These are phyloP conservation scores for Camelina laxa DNA, from an alignment of 345 rosid species.

Conservation along the genomic window DNA sequence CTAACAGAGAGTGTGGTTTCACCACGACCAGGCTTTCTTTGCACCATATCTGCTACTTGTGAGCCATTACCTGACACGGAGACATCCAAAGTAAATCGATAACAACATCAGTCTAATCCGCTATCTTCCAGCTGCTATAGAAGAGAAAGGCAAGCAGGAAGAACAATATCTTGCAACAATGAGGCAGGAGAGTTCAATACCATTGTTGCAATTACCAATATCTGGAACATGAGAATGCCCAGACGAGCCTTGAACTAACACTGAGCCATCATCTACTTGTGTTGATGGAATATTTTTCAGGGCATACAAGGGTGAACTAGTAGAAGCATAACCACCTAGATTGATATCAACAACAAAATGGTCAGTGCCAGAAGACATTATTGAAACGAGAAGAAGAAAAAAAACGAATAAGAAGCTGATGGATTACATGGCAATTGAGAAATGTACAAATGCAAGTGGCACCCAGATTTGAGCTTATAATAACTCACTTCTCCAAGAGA, in stretches of 20 bases:
- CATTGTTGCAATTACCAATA: slow-evolving; percentile 34
- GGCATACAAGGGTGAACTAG: slow-evolving; percentile 45
- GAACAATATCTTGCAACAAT: background rate
- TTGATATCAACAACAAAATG: slow-evolving; percentile 2
- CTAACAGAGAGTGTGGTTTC: slow-evolving; percentile 85
- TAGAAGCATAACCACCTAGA: slow-evolving; percentile 75
- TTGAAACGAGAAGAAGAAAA: background rate
- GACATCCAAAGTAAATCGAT: background rate
- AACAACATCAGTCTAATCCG: slow-evolving; percentile 8
- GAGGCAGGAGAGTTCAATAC: background rate
- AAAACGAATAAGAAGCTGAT: slow-evolving; percentile 19
- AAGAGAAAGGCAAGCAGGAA: background rate
- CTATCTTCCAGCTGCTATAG: slow-evolving; percentile 13
- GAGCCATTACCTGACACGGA: slow-evolving; percentile 49
- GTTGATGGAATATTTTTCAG: slow-evolving; percentile 44
- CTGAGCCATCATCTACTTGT: slow-evolving; percentile 26
- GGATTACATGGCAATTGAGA: slow-evolving; percentile 92
- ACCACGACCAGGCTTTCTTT: slow-evolving; percentile 97
- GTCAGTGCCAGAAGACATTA: background rate
- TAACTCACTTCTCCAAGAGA: slow-evolving; percentile 39
- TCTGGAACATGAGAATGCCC: slow-evolving; percentile 29
- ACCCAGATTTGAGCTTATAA: slow-evolving; percentile 61
- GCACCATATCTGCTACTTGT: slow-evolving; percentile 58
- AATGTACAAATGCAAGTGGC: slow-evolving; percentile 78
- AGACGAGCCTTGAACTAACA: slow-evolving; percentile 7